These are phyloP conservation scores for Ceratobasidium sp. DNA, from an alignment of 1,284 basidiomycete genomes.

Conservation along the genomic window DNA sequence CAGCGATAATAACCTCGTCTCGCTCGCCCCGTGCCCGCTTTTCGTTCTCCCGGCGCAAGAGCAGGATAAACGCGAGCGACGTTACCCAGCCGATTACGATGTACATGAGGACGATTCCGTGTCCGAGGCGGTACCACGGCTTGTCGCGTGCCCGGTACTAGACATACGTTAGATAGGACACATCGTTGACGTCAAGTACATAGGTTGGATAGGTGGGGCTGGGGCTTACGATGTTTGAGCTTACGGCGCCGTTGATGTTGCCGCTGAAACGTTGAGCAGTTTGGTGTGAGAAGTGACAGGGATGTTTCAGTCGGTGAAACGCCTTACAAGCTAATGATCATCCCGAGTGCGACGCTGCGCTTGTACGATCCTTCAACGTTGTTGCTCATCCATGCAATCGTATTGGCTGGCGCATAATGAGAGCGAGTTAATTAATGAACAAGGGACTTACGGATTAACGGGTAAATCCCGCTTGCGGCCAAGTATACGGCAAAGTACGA, in stretches of 20 bases:
- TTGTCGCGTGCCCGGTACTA: constrained; percentile 58
- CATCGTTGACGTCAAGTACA: constrained; percentile 64
- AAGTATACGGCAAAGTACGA: constrained; percentile 69
- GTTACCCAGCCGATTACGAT: constrained; percentile 64
- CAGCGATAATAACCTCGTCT: constrained; percentile 74
- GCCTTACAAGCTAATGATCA: constrained; percentile 70
- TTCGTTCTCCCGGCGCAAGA: constrained; percentile 73
- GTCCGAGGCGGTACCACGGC: constrained; percentile 67
- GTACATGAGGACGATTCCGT: constrained; percentile 67
- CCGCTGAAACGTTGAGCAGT: constrained; percentile 50
- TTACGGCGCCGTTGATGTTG: constrained; percentile 55
- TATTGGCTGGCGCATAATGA: constrained; percentile 49
- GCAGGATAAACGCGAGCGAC: constrained; percentile 64
- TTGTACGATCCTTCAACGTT: constrained; percentile 71
- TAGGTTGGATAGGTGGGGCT: constrained; percentile 48
- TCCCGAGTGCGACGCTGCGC: constrained; percentile 67
- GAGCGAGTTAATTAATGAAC: constrained; percentile 53
- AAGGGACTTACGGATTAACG: constrained; percentile 72
- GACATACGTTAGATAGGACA: neutral
- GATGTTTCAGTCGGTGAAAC: constrained; percentile 17
- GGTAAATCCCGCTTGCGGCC: constrained; percentile 73
- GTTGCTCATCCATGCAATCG: constrained; percentile 66
- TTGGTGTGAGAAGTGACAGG: neutral
- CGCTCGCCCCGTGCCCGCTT: constrained; percentile 73
- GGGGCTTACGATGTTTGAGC: constrained; percentile 48